Conservation (phyloP, 129 eudicot genomes). For the Silybum marianum region DNA sequence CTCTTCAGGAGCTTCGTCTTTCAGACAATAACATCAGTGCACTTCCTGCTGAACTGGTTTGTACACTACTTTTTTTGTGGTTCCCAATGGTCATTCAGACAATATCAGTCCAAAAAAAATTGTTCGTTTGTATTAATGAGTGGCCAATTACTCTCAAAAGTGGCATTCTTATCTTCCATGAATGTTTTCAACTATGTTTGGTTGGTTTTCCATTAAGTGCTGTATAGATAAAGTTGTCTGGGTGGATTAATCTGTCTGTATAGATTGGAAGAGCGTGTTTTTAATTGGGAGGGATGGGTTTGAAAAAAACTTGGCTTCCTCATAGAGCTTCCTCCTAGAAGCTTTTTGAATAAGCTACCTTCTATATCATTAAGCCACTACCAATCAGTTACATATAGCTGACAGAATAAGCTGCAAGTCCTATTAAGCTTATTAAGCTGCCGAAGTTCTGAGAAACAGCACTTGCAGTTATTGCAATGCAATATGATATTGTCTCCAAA, state of each 20-base stretch:
- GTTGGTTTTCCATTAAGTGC: too few species aligned
- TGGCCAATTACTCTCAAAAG: not conserved
- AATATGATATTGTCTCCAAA: not conserved
- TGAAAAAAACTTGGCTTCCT: too few species aligned
- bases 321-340: too few species aligned
- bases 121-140: not conserved
- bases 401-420: too few species aligned
- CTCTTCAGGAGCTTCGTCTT: constrained; percentile 77
- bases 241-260: too few species aligned
- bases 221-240: too few species aligned
- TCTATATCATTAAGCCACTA: too few species aligned
- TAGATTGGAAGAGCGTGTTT: too few species aligned
- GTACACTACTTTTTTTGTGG: constrained; percentile 25
- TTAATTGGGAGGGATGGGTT: too few species aligned
- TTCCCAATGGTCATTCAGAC: not conserved
- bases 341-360: too few species aligned
- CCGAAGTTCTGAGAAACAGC: not conserved
- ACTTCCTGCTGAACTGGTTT: constrained; percentile 85
- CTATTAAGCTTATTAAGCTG: not conserved
- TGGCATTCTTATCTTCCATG: not conserved
- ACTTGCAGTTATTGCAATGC: not conserved
- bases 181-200: not conserved
- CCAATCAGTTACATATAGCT: too few species aligned
- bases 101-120: not conserved
- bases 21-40: constrained; percentile 82